These are phyloP conservation scores for Candida golubevii DNA, from an alignment of 805 yeast genomes.

Conservation along the genomic window DNA sequence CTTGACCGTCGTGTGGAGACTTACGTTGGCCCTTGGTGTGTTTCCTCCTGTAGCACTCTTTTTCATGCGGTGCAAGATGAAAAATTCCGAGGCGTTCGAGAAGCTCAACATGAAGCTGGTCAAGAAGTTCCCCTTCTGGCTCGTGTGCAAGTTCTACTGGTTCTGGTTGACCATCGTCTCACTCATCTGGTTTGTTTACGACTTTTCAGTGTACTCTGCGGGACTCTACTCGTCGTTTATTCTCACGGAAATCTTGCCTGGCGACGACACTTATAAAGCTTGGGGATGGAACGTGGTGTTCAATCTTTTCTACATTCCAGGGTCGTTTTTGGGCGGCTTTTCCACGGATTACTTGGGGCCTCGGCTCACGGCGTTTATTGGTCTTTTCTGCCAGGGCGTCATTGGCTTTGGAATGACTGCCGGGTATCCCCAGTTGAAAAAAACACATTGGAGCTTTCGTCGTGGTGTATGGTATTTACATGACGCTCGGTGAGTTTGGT, in stretches of 20 bases:
- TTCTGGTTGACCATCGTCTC: constrained; percentile 68
- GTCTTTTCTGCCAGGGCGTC: constrained; percentile 68
- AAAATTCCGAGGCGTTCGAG: constrained; percentile 67
- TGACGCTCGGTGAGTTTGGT: constrained; percentile 87
- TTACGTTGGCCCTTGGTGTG: constrained; percentile 86
- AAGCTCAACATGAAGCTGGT: constrained; percentile 66
- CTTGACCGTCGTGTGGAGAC: constrained; percentile 85
- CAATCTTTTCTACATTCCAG: constrained; percentile 86
- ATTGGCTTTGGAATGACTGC: constrained; percentile 86
- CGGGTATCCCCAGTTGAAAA: constrained; percentile 47
- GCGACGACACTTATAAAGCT: constrained; percentile 59
- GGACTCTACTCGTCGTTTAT: constrained; percentile 79
- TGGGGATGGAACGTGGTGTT: constrained; percentile 93
- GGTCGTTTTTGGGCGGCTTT: constrained; percentile 82
- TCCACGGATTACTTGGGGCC: constrained; percentile 91
- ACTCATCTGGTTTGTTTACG: constrained; percentile 86
- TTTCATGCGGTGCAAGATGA: constrained; percentile 68
- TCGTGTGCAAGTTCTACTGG: constrained; percentile 78
- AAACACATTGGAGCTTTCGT: constrained; percentile 71
- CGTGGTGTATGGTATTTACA: constrained; percentile 84
- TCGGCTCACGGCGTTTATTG: constrained; percentile 65
- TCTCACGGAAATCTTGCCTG: constrained; percentile 53
- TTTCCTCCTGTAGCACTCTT: constrained; percentile 79
- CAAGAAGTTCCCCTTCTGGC: constrained; percentile 56
- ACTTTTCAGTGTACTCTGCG: constrained; percentile 82